phyloP scores from a whole-genome alignment of 164 flowering plant genomes.

The Aristolochia fimbriata region DNA sequence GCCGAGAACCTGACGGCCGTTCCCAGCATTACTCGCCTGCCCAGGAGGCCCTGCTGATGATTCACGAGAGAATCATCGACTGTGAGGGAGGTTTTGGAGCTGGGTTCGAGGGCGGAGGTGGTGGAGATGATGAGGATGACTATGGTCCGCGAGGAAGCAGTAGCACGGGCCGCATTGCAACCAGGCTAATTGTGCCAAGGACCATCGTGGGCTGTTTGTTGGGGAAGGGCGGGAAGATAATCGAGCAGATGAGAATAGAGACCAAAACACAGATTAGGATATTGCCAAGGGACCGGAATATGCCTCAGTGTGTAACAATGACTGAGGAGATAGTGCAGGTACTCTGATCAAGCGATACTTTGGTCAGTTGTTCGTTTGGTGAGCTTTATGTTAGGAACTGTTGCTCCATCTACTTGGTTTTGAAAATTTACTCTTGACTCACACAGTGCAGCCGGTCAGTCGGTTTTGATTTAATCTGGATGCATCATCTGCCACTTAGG shows the following conservation, averaged over 20 bases:
- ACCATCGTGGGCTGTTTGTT: slow-evolving; percentile 87
- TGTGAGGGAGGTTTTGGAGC: slow-evolving; percentile 35
- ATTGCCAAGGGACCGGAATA: slow-evolving; percentile 73
- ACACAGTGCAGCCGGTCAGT: too few relatives aligned
- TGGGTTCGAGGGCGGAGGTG: slow-evolving; percentile 18
- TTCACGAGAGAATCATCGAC: slow-evolving; percentile 88
- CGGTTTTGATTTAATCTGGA: too few relatives aligned
- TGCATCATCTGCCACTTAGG: too few relatives aligned
- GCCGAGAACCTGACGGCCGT: slow-evolving; percentile 79
- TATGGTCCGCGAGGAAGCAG: slow-evolving; percentile 27
- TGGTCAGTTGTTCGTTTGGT: neutral
- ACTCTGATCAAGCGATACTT: neutral
- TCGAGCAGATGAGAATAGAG: slow-evolving; percentile 94
- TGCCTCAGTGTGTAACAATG: slow-evolving; percentile 78
- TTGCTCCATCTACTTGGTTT: too few relatives aligned
- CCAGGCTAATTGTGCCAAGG: slow-evolving; percentile 85
- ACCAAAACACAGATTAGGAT: slow-evolving; percentile 96
- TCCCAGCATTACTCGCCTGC: slow-evolving; percentile 75
- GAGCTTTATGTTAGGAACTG: neutral
- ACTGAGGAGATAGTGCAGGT: slow-evolving; percentile 97
- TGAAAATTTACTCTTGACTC: too few relatives aligned
- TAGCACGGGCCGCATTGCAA: slow-evolving; percentile 37
- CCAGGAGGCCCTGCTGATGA: slow-evolving; percentile 76
- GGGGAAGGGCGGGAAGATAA: slow-evolving; percentile 97
- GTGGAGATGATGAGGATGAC: slow-evolving; percentile 37